A percentile compares a stretch with the other conserved stretches of the same genome.
Evolutionary conservation across 2,329 filamentous ascomycete species (phyloP).

Genomic region (Cryphonectria naterciae): DNA sequence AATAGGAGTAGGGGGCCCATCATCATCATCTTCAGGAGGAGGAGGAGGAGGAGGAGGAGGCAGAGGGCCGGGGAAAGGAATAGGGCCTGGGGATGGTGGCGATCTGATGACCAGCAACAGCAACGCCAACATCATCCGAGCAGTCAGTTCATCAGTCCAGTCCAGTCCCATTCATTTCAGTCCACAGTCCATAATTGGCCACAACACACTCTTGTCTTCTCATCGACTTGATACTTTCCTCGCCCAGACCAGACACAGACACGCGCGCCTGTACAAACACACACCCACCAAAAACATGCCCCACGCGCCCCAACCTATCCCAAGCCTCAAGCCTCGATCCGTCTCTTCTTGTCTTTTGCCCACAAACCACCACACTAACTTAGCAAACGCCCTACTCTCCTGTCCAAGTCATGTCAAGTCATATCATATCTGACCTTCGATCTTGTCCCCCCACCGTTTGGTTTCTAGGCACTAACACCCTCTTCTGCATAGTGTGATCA

Average conservation of each 20-base stretch:
- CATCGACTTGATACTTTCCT: neutral
- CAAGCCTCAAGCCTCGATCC: neutral
- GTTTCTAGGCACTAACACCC: neutral
- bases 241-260: neutral
- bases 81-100: slow-evolving; percentile 16
- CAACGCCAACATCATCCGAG: slow-evolving; percentile 24
- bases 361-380: neutral
- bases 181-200: neutral
- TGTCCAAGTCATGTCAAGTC: neutral
- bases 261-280: neutral
- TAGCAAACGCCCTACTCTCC: neutral
- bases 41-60: neutral
- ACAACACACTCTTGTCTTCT: neutral
- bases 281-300: slow-evolving; percentile 3
- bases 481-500: slow-evolving; percentile 41
- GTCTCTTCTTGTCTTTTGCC: neutral
- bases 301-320: neutral
- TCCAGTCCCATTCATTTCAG: neutral
- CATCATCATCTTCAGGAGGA: neutral
- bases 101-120: slow-evolving; percentile 20
- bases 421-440: neutral
- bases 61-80: neutral
- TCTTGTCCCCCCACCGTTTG: neutral
- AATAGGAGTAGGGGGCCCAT: neutral
- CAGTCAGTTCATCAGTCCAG: slow-evolving; percentile 19